phyloP scores from a whole-genome alignment of 129 eudicot species.

The Solidago caesia region DNA sequence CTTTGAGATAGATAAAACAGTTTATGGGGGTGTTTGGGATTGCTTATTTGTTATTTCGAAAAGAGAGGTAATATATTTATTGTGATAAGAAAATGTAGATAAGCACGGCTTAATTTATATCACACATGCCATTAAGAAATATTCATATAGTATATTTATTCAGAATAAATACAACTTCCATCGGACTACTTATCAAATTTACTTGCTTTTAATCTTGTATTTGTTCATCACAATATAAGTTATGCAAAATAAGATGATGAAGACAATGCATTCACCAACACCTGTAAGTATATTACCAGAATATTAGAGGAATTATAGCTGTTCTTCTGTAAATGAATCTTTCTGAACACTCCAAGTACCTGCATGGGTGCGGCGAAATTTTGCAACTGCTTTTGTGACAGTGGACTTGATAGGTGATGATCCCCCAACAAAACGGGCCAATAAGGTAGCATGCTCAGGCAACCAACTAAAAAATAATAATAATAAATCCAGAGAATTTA shows the following conservation, averaged over 20 bases:
- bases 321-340: constrained; percentile 92
- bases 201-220: constrained; percentile 30
- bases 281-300: constrained; percentile 47
- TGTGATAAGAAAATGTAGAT: constrained; percentile 6
- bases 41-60: neutral
- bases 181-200: constrained; percentile 22
- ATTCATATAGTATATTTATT: constrained; percentile 10
- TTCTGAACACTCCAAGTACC: constrained; percentile 96
- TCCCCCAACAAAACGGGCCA: constrained; percentile 88
- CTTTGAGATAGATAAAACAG: neutral
- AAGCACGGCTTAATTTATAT: constrained; percentile 27
- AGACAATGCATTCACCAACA: constrained; percentile 89
- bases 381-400: constrained; percentile 97
- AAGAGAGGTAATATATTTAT: no score
- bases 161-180: constrained; percentile 29
- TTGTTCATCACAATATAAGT: constrained; percentile 34
- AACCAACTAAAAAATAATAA: constrained; percentile 71
- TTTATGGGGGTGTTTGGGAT: neutral
- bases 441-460: constrained; percentile 93
- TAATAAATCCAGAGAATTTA: neutral
- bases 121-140: constrained; percentile 28
- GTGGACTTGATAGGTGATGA: constrained; percentile 92
- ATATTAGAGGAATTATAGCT: constrained; percentile 27
- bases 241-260: constrained; percentile 97
- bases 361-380: constrained; percentile 98